Conservation (phyloP, 371 early-diverging fungal genomes). For the Batkoa obscura region DNA sequence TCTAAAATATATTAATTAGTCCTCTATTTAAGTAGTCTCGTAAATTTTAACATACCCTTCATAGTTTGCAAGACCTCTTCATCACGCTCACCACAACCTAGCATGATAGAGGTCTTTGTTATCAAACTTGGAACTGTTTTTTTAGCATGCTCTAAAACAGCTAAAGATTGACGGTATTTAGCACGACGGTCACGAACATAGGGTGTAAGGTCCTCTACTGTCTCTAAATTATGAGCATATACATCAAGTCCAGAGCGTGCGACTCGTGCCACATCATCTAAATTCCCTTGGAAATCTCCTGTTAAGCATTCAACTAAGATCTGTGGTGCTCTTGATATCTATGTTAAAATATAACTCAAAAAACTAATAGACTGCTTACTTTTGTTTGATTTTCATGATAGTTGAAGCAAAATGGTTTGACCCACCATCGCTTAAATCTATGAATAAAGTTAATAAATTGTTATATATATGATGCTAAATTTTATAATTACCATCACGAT, state of each 20-base stretch:
- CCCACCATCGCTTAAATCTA: conserved; percentile 83
- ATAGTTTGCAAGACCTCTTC: conserved; percentile 78
- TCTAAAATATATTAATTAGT: conserved; percentile 17
- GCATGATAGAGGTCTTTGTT: conserved; percentile 95
- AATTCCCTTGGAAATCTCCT: conserved; percentile 80
- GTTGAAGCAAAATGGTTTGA: conserved; percentile 88
- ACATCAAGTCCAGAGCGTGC: conserved; percentile 87
- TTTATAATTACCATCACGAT: conserved; percentile 56
- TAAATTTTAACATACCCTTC: conserved; percentile 24
- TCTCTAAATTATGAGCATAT: conserved; percentile 96
- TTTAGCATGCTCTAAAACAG: conserved; percentile 79
- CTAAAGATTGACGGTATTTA: conserved; percentile 76
- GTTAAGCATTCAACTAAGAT: conserved; percentile 92
- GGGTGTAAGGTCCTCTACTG: conserved; percentile 79
- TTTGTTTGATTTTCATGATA: conserved; percentile 63
- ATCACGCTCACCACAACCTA: conserved; percentile 92
- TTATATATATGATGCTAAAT: background rate
- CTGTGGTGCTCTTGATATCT: conserved; percentile 47
- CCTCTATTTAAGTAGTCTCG: background rate
- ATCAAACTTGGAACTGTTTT: conserved; percentile 49
- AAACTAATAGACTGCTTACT: conserved; percentile 19
- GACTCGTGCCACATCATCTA: conserved; percentile 57
- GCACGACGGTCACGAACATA: conserved; percentile 91
- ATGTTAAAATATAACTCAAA: background rate
- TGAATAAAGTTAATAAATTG: background rate